These are phyloP conservation scores for Arabidopsis arenosa DNA, from an alignment of 345 rosid genomes.

Conservation along the genomic window DNA sequence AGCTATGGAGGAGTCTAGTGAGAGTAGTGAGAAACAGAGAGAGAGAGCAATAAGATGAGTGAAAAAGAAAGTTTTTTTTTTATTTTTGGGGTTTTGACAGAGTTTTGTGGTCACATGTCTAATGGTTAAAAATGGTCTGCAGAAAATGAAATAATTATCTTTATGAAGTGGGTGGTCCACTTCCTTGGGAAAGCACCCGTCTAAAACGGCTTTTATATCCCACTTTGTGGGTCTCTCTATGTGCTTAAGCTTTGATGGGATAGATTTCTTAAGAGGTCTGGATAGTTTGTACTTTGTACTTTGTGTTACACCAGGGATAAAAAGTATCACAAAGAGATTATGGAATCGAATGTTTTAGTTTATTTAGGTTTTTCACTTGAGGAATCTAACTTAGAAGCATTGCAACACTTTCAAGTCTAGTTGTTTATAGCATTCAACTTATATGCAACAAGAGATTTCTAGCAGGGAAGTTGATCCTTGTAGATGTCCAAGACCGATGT, in stretches of 20 bases:
- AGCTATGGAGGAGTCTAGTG: conserved; percentile 45
- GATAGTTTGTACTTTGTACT: neutral
- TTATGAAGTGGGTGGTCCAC: conserved; percentile 28
- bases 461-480: conserved; percentile 57
- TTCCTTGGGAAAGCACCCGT: conserved; percentile 42
- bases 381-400: neutral
- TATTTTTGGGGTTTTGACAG: neutral
- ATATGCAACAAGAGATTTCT: conserved; percentile 34
- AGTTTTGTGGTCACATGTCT: conserved; percentile 43
- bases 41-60: neutral
- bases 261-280: neutral
- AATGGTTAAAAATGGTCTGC: conserved; percentile 30
- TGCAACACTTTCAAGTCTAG: conserved; percentile 18
- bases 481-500: conserved; percentile 59
- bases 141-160: conserved; percentile 12
- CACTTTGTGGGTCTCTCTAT: conserved; percentile 30
- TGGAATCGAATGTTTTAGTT: neutral
- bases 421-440: conserved; percentile 18
- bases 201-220: conserved; percentile 37
- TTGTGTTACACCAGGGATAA: too few species aligned
- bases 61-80: neutral
- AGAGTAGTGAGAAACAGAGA: neutral
- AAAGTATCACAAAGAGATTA: neutral
- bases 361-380: neutral
- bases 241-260: conserved; percentile 7